Evolutionary conservation across 805 yeast species (phyloP).

Genomic region (Candida cerambycidarum): DNA sequence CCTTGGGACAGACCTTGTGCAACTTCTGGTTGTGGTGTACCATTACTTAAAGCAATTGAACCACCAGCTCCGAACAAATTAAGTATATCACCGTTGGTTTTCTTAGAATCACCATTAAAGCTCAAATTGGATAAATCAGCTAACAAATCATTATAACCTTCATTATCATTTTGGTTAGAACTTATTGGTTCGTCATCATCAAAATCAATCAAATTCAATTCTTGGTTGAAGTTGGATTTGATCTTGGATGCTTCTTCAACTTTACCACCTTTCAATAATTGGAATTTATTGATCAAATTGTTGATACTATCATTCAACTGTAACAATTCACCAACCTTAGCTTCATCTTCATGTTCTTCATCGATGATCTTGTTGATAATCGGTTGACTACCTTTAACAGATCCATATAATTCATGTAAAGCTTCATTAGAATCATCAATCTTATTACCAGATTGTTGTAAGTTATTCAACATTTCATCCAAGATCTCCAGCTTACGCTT

Average conservation of each 20-base stretch:
- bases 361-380: conserved; percentile 79
- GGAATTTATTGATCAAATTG: conserved; percentile 64
- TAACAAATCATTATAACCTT: conserved; percentile 64
- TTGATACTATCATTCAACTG: conserved; percentile 75
- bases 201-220: conserved; percentile 43
- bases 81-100: conserved; percentile 25
- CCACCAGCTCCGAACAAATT: conserved; percentile 56
- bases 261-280: conserved; percentile 64
- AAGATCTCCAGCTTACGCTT: conserved; percentile 83
- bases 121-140: conserved; percentile 69
- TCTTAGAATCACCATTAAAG: conserved; percentile 25
- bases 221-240: conserved; percentile 27
- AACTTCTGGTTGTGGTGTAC: conserved; percentile 14
- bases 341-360: conserved; percentile 70
- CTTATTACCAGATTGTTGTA: conserved; percentile 40
- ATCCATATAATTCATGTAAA: conserved; percentile 67
- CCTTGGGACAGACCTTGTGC: too few species aligned
- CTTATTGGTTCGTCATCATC: conserved; percentile 40
- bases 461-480: conserved; percentile 74
- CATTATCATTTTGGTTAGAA: conserved; percentile 32
- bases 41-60: conserved; percentile 37
- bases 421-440: conserved; percentile 64
- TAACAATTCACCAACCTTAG: conserved; percentile 62
- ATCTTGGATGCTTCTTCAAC: conserved; percentile 53
- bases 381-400: conserved; percentile 83